Conservation (phyloP, 2,329 filamentous ascomycete genomes). For the Sclerotinia spermophila region DNA sequence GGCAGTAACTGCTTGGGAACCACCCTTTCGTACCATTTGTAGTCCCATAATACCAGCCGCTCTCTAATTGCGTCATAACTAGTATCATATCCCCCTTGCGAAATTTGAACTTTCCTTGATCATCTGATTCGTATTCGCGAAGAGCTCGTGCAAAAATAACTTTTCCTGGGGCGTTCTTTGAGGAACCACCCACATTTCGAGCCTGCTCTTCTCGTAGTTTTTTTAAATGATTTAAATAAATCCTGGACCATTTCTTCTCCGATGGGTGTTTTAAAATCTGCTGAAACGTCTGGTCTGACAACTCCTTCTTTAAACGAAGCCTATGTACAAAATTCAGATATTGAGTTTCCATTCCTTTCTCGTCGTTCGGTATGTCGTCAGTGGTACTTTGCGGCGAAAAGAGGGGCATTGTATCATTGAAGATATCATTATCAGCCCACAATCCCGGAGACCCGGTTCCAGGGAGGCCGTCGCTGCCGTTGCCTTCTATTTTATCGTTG, state of each 20-base stretch:
- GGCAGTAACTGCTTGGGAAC: slow-evolving; percentile 99
- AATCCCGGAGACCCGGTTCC: background rate
- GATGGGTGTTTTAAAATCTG: background rate
- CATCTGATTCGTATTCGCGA: slow-evolving; percentile 97
- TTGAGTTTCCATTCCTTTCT: background rate
- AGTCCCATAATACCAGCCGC: slow-evolving; percentile 98
- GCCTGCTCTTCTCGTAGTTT: background rate
- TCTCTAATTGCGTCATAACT: slow-evolving; percentile 96
- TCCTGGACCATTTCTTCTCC: background rate
- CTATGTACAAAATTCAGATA: background rate
- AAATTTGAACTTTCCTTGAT: slow-evolving; percentile 94
- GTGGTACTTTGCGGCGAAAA: too few species aligned
- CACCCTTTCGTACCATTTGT: slow-evolving; percentile 95
- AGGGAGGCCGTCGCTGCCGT: background rate
- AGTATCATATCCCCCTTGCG: slow-evolving; percentile 96
- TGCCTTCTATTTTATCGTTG: background rate
- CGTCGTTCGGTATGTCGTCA: background rate
- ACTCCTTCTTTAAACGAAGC: background rate
- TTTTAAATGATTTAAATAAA: background rate
- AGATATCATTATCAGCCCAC: background rate
- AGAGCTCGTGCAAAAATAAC: slow-evolving; percentile 91
- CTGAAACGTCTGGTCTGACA: background rate
- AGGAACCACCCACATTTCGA: slow-evolving; percentile 45
- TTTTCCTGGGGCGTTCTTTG: slow-evolving; percentile 56
- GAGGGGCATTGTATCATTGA: background rate